These are phyloP conservation scores for Metarhizium robertsii DNA, from an alignment of 2,329 filamentous ascomycete species.

Conservation along the genomic window DNA sequence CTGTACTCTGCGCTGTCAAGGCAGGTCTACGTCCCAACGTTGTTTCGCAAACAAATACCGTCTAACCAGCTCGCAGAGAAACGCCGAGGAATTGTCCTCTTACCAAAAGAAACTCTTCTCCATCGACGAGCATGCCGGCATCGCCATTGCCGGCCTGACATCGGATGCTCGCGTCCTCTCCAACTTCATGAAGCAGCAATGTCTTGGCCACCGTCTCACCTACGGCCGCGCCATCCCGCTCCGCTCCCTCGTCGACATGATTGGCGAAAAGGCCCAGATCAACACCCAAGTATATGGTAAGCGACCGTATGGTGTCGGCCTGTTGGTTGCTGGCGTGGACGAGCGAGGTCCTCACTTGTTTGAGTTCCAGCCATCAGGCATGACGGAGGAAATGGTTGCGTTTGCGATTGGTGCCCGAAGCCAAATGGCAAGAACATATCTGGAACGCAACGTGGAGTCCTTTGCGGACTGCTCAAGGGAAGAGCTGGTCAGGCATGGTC, in stretches of 20 bases:
- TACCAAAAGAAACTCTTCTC: slow-evolving; percentile 99
- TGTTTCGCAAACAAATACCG: background rate
- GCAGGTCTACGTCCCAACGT: slow-evolving; percentile 34
- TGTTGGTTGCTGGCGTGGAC: slow-evolving; percentile 89
- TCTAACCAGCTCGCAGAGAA: slow-evolving; percentile 52
- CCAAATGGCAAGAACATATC: slow-evolving; percentile 96
- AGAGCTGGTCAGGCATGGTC: slow-evolving; percentile 81
- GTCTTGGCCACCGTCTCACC: slow-evolving; percentile 86
- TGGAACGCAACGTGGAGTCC: slow-evolving; percentile 81
- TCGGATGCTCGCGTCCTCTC: slow-evolving; percentile 97
- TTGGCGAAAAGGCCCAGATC: slow-evolving; percentile 91
- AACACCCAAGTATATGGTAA: slow-evolving; percentile 98
- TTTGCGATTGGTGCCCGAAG: slow-evolving; percentile 92
- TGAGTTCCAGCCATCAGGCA: slow-evolving; percentile 93
- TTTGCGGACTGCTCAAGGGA: slow-evolving; percentile 72
- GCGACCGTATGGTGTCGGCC: slow-evolving; percentile 88
- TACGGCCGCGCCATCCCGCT: slow-evolving; percentile 91
- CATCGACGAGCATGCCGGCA: slow-evolving; percentile 89
- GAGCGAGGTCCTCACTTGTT: slow-evolving; percentile 91
- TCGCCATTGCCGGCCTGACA: slow-evolving; percentile 92
- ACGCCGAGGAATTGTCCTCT: slow-evolving; percentile 97
- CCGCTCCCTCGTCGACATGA: slow-evolving; percentile 79
- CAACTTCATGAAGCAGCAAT: slow-evolving; percentile 99
- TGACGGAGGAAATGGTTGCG: slow-evolving; percentile 95
- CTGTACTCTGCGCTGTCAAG: slow-evolving; percentile 93